Base-by-base conservation (phyloP, 2,329 filamentous ascomycete species). In the Didymellaceae sp. region DNA sequence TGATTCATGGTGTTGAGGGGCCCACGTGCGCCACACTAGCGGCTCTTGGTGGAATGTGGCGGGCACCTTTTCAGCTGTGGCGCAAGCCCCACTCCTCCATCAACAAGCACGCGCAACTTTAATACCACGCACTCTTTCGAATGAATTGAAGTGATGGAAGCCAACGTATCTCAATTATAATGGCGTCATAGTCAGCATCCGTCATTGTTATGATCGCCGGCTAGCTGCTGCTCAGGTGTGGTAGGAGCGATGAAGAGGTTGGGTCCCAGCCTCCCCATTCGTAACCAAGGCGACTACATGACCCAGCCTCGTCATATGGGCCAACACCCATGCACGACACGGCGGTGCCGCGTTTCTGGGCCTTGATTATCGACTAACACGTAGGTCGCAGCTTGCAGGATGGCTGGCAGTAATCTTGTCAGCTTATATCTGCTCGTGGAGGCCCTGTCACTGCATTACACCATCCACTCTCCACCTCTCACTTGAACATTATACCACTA, bases 361-460 rank as follows among this genome's bases (percentile, higher is more conserved):
- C 49, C 56, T 49, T 54, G 53, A 45, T 50, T 54, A 34, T 51
- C 41, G 46, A 59, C 39, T 55, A 58, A 61, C 55, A 66, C 59
- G 63, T 63, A 66, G 55, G 57, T 60, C 41, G 37, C 41, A 51
- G 54, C 61, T 63, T 58, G 55, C 41, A 53, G 56, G 61, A 72
- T 71, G 70, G 70, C 70, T 72, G 70, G 70, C 48, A 43, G 40
- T 47, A 33, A 49, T 59, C 65, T 67, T 64, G 65, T 57, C 63
- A 62, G 57, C 56, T 61, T 47, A 58, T 59, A 51, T 55, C 57
- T 57, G 54, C 57, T 46, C 30, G 42, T 42, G n/a, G 52, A 52
- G 45, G 42, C 28, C 52, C 43, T 56, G 51, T 26, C 45, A 58
- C 45, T 48, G 33, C 38, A 60, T 62, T 57, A 62, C 59, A 58